phyloP scores from a whole-genome alignment of 768 basidiomycete species.

The Suillus placidus region DNA sequence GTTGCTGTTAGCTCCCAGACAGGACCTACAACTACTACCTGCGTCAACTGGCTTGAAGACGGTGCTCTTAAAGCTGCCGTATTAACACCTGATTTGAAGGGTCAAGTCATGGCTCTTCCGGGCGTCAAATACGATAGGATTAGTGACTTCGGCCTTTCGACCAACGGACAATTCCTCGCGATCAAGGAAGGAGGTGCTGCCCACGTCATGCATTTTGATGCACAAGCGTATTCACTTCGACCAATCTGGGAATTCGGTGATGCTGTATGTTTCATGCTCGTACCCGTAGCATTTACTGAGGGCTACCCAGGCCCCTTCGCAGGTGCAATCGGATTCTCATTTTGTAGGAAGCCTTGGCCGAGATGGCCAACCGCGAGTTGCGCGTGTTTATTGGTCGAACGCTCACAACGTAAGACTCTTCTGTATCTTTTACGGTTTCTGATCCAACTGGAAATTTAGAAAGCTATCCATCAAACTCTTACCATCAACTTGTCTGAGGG shows the following conservation, averaged over 20 bases:
- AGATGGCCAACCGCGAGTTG: constrained; percentile 55
- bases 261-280: constrained; percentile 42
- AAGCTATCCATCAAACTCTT: constrained; percentile 55
- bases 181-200: constrained; percentile 56
- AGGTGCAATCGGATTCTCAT: background rate
- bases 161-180: constrained; percentile 50
- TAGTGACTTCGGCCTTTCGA: constrained; percentile 61
- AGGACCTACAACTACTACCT: constrained; percentile 18
- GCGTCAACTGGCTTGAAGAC: constrained; percentile 48
- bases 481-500: constrained; percentile 50
- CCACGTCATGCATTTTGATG: constrained; percentile 53
- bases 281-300: constrained; percentile 27
- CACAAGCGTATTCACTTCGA: constrained; percentile 41
- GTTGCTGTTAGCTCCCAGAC: constrained; percentile 33
- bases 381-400: constrained; percentile 71
- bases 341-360: constrained; percentile 41
- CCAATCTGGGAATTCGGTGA: constrained; percentile 58
- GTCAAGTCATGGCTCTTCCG: constrained; percentile 47
- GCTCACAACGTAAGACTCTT: constrained; percentile 47
- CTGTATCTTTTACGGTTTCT: background rate
- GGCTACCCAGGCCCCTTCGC: constrained; percentile 23
- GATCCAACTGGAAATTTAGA: constrained; percentile 37
- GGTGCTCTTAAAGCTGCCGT: constrained; percentile 50
- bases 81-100: constrained; percentile 49
- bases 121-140: constrained; percentile 52